Evolutionary conservation across 2,329 filamentous ascomycete species (phyloP), one percentile per base, ranked within the genome.

Genomic region (Cytospora piceicola): DNA sequence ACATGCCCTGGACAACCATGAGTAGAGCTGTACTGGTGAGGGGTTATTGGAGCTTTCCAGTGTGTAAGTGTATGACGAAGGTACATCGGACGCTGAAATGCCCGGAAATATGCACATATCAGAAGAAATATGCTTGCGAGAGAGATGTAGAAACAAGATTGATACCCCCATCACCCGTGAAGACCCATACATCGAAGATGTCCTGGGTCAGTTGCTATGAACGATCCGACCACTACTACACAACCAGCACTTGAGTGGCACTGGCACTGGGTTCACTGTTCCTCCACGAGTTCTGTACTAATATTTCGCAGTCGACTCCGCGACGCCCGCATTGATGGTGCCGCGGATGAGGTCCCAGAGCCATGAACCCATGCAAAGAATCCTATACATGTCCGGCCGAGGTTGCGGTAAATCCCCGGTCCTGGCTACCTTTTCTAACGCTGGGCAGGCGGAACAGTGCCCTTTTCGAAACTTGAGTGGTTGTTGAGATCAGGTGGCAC

Each of bases 381-480:
- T 1, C 61, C 61, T 20, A 8, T 9, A 8, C 30, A 42, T 46
- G 52, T 51, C 30, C 52, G 30, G 29, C 3, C 39, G 17, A 30
- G 22, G 39, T 27, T 39, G n/a, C 61, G 53, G 30, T 39, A 42
- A 27, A 20, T 29, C 7, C 52, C 61, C 12, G 61, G 53, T 6
- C 53, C 61, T n/a, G 53, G 61, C 17, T 36, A 53, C 61, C 53
- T 52, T 30, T 52, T 57, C 53, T 63, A 63, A n/a, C 49, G 61
- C 9, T 51, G 39, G 27, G 56, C 46, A 14, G 17, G 30, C 12
- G 53, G 27, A 42, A 46, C n/a, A 30, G 30, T 27, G 11, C n/a
- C 53, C n/a, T 49, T 52, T 9, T 39, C 39, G 17, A 36, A 57
- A 39, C 30, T 63, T 17, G 27, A 9, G 14, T 56, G 22, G 30